phyloP scores from a whole-genome alignment of 225 moss, liverwort and hornwort genomes.

The Physcomitrellopsis africana region DNA sequence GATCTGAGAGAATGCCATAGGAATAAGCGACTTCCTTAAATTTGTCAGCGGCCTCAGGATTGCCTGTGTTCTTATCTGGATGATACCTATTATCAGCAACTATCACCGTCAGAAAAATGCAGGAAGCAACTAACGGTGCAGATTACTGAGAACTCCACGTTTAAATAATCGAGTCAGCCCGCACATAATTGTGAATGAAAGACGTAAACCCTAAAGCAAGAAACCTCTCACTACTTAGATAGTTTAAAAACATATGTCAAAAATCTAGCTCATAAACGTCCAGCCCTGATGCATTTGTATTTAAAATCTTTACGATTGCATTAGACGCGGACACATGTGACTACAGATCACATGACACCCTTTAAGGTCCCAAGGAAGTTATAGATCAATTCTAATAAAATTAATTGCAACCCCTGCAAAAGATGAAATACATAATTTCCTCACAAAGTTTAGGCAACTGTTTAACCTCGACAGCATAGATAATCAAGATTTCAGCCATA shows the following conservation, averaged over 20 bases:
- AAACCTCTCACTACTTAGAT: not conserved
- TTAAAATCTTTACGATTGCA: not conserved
- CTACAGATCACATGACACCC: not conserved
- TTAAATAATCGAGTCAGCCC: not conserved
- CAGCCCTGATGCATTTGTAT: not conserved
- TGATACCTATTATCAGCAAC: constrained; percentile 73
- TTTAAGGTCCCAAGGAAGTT: constrained; percentile 18
- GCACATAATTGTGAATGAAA: not conserved
- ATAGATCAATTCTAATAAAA: not conserved
- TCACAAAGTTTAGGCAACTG: not conserved
- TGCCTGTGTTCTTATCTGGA: constrained; percentile 94
- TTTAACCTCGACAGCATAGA: not conserved
- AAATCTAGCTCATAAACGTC: not conserved
- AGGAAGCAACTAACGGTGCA: not conserved
- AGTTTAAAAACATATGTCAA: not conserved
- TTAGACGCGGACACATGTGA: not conserved
- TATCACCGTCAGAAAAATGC: not conserved
- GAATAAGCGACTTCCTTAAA: constrained; percentile 99
- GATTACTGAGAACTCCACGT: not conserved
- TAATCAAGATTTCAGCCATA: not conserved
- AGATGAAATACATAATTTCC: constrained; percentile 20
- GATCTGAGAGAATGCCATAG: constrained; percentile 92
- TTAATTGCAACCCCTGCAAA: not conserved
- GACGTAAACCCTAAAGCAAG: not conserved
- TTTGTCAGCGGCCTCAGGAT: constrained; percentile 89